Conservation (phyloP, 768 basidiomycete genomes). For the Naganishia friedmannii region DNA sequence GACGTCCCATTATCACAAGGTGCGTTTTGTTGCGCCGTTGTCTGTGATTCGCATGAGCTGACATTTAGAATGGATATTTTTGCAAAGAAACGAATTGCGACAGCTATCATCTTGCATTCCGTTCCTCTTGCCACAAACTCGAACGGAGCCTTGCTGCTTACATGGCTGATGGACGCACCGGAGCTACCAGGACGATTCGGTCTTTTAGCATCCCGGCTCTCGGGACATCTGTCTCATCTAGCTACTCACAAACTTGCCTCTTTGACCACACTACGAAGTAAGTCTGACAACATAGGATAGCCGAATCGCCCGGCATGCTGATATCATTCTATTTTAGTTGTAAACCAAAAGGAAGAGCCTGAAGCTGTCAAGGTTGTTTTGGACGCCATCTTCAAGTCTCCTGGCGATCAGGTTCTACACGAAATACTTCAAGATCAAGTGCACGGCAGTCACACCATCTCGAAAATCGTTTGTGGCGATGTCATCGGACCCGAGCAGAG, state of each 20-base stretch:
- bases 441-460: slow-evolving; percentile 69
- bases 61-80: no score
- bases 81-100: slow-evolving; percentile 76
- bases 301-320: background rate
- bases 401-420: slow-evolving; percentile 81
- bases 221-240: slow-evolving; percentile 90
- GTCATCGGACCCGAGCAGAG: slow-evolving; percentile 74
- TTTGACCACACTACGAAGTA: slow-evolving; percentile 78
- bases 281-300: slow-evolving; percentile 24
- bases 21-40: slow-evolving; percentile 34
- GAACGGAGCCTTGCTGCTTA: slow-evolving; percentile 89
- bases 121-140: slow-evolving; percentile 96
- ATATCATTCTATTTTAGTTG: slow-evolving; percentile 53
- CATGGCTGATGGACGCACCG: slow-evolving; percentile 94
- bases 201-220: slow-evolving; percentile 89
- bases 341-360: slow-evolving; percentile 92
- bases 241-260: slow-evolving; percentile 98
- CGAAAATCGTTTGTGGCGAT: slow-evolving; percentile 80
- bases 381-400: slow-evolving; percentile 84
- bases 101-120: slow-evolving; percentile 90
- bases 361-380: slow-evolving; percentile 82
- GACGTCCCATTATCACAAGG: slow-evolving; percentile 79
- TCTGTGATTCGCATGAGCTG: background rate
- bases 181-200: slow-evolving; percentile 93
- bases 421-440: slow-evolving; percentile 95